Evolutionary conservation across 1,284 basidiomycete genomes (phyloP).

Genomic region (Ustilago cynodontis): DNA sequence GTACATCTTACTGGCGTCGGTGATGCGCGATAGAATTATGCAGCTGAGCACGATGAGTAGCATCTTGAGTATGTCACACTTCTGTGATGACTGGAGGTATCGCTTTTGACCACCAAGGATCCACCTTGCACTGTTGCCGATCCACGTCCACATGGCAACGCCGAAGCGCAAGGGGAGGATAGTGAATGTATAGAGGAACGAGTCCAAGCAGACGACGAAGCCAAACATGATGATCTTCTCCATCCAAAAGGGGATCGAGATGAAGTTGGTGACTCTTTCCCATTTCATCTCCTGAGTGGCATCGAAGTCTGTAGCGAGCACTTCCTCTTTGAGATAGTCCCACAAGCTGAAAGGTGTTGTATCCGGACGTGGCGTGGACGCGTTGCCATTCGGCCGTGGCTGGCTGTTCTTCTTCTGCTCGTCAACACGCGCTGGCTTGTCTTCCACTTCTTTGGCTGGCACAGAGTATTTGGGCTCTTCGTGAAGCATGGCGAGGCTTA

Average conservation of each 20-base stretch:
- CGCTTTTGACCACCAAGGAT: constrained; percentile 47
- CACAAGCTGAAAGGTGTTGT: constrained; percentile 76
- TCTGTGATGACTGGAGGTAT: constrained; percentile 76
- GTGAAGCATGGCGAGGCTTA: constrained; percentile 25
- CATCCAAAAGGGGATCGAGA: constrained; percentile 90
- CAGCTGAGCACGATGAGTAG: constrained; percentile 83
- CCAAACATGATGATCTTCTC: constrained; percentile 97
- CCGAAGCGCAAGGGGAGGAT: constrained; percentile 87
- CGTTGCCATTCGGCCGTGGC: background rate
- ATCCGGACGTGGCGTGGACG: constrained; percentile 8
- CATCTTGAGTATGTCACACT: constrained; percentile 87
- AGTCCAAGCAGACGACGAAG: constrained; percentile 92
- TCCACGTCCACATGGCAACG: constrained; percentile 62
- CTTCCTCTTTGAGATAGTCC: constrained; percentile 85
- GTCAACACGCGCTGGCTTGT: background rate
- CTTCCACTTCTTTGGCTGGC: background rate
- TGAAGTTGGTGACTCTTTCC: constrained; percentile 97
- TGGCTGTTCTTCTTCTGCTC: background rate
- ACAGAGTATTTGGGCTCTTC: constrained; percentile 9
- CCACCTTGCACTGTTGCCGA: constrained; percentile 53
- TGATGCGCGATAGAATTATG: constrained; percentile 81
- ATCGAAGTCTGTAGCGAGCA: constrained; percentile 90
- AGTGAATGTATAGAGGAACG: constrained; percentile 97
- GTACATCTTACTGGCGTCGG: constrained; percentile 98
- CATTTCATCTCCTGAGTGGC: constrained; percentile 92